These are phyloP conservation scores for Hortiboletus campestris DNA, from an alignment of 768 basidiomycete genomes.

Conservation along the genomic window DNA sequence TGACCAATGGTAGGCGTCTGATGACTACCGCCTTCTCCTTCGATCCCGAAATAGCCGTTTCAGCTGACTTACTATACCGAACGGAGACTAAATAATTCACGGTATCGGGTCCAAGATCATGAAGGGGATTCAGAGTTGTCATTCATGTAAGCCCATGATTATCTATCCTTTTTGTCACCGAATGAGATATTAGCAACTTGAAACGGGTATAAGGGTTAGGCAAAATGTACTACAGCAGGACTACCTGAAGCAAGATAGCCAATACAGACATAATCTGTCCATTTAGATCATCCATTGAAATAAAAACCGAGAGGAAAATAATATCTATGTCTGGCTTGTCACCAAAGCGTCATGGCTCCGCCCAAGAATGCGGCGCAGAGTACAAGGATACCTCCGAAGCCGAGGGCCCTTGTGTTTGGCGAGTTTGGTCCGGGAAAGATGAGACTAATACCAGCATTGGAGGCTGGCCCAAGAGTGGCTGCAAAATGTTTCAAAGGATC, in stretches of 20 bases:
- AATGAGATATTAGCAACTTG: neutral
- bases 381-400: slow-evolving; percentile 10
- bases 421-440: neutral
- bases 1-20: neutral
- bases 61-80: neutral
- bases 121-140: neutral
- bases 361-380: slow-evolving; percentile 25
- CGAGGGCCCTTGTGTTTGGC: slow-evolving; percentile 5
- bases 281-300: neutral
- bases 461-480: slow-evolving; percentile 20
- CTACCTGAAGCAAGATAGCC: neutral
- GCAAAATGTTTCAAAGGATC: slow-evolving; percentile 44
- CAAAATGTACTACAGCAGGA: slow-evolving; percentile 1
- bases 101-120: too few relatives aligned
- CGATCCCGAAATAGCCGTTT: neutral
- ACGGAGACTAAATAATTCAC: too few relatives aligned
- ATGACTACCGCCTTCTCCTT: too few relatives aligned
- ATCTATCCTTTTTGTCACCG: neutral
- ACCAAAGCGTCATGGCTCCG: slow-evolving; percentile 23
- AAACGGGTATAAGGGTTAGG: neutral
- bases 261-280: neutral
- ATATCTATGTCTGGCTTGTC: neutral
- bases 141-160: neutral
- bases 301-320: neutral
- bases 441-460: slow-evolving; percentile 15